A percentile compares a stretch with the other conserved stretches of the same genome.
Evolutionary conservation across 148 eudicot species (phyloP).

Genomic region (Heliamphora exappendiculata): DNA sequence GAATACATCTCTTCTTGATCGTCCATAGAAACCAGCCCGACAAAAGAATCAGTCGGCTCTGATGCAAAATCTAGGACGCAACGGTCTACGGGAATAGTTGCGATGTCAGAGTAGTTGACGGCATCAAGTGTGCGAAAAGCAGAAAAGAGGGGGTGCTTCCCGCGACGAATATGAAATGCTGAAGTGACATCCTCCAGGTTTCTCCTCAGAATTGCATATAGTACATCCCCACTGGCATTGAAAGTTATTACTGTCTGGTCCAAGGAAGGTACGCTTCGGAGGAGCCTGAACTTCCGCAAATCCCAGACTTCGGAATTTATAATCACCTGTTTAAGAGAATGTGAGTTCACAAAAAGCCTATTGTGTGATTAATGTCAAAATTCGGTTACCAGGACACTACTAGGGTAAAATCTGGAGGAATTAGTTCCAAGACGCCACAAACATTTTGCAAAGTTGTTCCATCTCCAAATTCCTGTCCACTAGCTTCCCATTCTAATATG

Average conservation of each 20-base stretch:
- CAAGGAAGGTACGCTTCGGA: conserved; percentile 78
- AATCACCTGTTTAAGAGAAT: conserved; percentile 50
- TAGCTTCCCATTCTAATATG: too few relatives aligned
- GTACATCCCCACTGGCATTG: conserved; percentile 79
- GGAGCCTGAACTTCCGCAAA: conserved; percentile 76
- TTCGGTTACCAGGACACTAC: background rate
- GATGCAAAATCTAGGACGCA: conserved; percentile 81
- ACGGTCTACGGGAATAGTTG: conserved; percentile 84
- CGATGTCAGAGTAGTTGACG: conserved; percentile 77
- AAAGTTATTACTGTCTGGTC: conserved; percentile 85
- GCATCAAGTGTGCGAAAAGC: conserved; percentile 95
- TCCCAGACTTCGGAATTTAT: conserved; percentile 99
- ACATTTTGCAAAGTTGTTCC: background rate
- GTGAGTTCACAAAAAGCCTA: background rate
- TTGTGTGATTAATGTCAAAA: background rate
- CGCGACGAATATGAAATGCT: conserved; percentile 66
- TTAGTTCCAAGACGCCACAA: background rate
- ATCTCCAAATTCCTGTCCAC: background rate
- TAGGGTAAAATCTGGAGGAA: background rate
- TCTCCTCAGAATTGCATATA: conserved; percentile 78
- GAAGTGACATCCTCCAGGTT: conserved; percentile 75
- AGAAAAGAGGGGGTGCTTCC: conserved; percentile 69
- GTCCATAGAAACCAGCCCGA: conserved; percentile 82
- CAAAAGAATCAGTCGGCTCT: conserved; percentile 82
- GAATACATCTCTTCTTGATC: conserved; percentile 86